phyloP scores from a whole-genome alignment of 2,329 filamentous ascomycete species.

The Septoria petroselini region DNA sequence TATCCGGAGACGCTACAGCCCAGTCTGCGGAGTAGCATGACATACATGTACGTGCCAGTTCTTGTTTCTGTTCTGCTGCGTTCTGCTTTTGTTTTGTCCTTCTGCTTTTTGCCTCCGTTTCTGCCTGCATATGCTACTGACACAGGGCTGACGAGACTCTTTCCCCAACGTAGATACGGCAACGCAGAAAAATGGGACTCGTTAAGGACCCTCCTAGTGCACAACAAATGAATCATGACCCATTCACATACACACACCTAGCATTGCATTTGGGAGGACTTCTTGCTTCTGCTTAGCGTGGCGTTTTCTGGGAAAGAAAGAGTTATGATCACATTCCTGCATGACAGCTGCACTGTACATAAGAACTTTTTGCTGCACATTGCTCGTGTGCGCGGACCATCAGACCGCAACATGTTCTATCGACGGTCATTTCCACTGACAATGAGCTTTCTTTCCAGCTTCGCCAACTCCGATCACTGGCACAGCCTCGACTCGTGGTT shows the following conservation, averaged over 20 bases:
- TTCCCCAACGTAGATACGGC: constrained; percentile 53
- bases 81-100: constrained; percentile 10
- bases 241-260: background rate
- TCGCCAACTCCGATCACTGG: constrained; percentile 32
- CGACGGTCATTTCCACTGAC: constrained; percentile 15
- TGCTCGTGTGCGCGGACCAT: background rate
- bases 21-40: constrained; percentile 92
- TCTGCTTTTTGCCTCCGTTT: background rate
- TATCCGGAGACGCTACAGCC: constrained; percentile 88
- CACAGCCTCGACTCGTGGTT: constrained; percentile 28
- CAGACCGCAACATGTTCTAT: background rate
- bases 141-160: constrained; percentile 34
- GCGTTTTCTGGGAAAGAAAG: background rate
- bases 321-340: constrained; percentile 1
- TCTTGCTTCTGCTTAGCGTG: no score
- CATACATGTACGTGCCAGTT: constrained; percentile 73
- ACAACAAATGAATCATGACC: constrained; percentile 58
- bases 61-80: constrained; percentile 14
- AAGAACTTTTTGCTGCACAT: no score
- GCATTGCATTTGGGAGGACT: background rate
- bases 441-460: constrained; percentile 21
- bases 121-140: constrained; percentile 22
- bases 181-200: constrained; percentile 89
- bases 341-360: constrained; percentile 4
- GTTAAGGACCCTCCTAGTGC: constrained; percentile 76